Evolutionary conservation across 1,284 basidiomycete genomes (phyloP).

Genomic region (Malassezia pachydermatis): DNA sequence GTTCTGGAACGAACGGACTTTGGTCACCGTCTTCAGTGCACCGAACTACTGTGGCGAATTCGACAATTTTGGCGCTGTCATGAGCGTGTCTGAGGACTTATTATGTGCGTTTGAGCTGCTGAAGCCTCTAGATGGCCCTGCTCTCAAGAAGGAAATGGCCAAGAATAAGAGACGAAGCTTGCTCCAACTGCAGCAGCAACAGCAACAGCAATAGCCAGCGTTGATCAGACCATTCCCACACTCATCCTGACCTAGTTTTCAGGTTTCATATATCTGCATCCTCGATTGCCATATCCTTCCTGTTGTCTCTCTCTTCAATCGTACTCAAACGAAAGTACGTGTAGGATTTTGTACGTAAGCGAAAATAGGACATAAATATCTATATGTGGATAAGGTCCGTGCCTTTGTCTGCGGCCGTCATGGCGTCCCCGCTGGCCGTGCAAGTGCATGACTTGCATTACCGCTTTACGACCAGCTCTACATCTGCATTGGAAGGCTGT

Average conservation of each 20-base stretch:
- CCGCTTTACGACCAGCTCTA: constrained; percentile 23
- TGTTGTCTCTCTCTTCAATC: too few relatives aligned
- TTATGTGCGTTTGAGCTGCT: constrained; percentile 95
- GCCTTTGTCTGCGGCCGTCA: too few relatives aligned
- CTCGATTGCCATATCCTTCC: too few relatives aligned
- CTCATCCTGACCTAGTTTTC: too few relatives aligned
- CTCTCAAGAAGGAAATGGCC: constrained; percentile 95
- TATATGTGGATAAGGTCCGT: too few relatives aligned
- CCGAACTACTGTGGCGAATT: constrained; percentile 88
- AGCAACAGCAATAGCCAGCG: constrained; percentile 1
- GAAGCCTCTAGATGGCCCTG: constrained; percentile 82
- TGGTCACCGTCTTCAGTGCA: constrained; percentile 97
- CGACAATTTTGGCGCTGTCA: constrained; percentile 76
- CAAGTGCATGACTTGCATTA: constrained; percentile 40
- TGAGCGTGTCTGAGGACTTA: constrained; percentile 89
- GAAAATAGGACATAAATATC: too few relatives aligned
- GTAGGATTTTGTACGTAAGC: too few relatives aligned
- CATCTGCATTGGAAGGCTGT: constrained; percentile 36
- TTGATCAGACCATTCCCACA: too few relatives aligned
- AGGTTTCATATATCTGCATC: too few relatives aligned
- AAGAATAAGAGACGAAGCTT: constrained; percentile 88
- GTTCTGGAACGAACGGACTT: constrained; percentile 97
- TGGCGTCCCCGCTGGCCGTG: constrained; percentile 23
- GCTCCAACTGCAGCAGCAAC: constrained; percentile 3
- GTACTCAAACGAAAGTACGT: too few relatives aligned